Evolutionary conservation across 2,329 filamentous ascomycete species (phyloP).

Genomic region (Xylaria sp.): DNA sequence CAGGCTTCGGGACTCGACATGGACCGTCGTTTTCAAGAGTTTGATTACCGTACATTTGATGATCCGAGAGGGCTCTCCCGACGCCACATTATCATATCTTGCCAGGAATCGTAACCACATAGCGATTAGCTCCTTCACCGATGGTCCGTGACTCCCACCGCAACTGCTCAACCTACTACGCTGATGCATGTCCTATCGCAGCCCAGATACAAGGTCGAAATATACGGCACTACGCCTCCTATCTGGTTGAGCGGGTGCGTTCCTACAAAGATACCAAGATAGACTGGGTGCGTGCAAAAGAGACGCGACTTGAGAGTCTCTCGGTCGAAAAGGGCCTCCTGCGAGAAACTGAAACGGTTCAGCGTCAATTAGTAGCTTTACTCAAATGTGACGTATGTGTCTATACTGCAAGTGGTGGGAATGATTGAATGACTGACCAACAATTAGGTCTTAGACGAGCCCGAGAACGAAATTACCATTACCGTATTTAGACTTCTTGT

Average conservation of each 20-base stretch:
- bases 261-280: slow-evolving; percentile 84
- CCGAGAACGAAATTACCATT: slow-evolving; percentile 95
- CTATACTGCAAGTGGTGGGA: neutral
- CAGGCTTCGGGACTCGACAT: slow-evolving; percentile 91
- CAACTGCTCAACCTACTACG: neutral
- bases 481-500: slow-evolving; percentile 92
- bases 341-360: slow-evolving; percentile 88
- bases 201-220: slow-evolving; percentile 95
- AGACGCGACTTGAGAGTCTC: slow-evolving; percentile 82
- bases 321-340: slow-evolving; percentile 90
- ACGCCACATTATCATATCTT: slow-evolving; percentile 85
- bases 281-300: slow-evolving; percentile 86
- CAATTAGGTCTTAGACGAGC: slow-evolving; percentile 81
- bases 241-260: slow-evolving; percentile 80
- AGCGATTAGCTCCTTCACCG: slow-evolving; percentile 88
- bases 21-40: slow-evolving; percentile 99
- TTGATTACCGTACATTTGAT: slow-evolving; percentile 95
- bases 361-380: slow-evolving; percentile 83
- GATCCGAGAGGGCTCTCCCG: slow-evolving; percentile 91
- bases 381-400: slow-evolving; percentile 83
- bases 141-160: slow-evolving; percentile 65
- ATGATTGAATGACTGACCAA: slow-evolving; percentile 25
- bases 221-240: slow-evolving; percentile 88
- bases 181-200: slow-evolving; percentile 47
- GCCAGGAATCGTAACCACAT: slow-evolving; percentile 82